Evolutionary conservation across 2,329 filamentous ascomycete species (phyloP).

Genomic region (Penicillium verrucosum): DNA sequence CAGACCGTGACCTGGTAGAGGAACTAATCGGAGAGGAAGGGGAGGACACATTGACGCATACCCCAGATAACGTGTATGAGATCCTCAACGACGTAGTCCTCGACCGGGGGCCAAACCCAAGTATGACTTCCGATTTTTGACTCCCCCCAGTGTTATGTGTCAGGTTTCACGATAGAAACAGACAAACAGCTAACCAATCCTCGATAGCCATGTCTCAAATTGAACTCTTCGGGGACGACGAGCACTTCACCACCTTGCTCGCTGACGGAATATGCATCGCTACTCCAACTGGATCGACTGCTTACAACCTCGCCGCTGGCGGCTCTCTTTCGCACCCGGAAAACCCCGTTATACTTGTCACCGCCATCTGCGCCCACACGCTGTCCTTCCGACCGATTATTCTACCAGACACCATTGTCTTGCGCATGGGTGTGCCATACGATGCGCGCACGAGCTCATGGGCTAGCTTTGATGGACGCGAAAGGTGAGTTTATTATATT

Average conservation of each 20-base stretch:
- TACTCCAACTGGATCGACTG: slow-evolving; percentile 90
- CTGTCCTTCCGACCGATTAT: slow-evolving; percentile 96
- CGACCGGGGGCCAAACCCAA: slow-evolving; percentile 88
- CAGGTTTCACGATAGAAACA: background rate
- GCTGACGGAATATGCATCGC: slow-evolving; percentile 92
- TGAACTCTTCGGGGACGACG: slow-evolving; percentile 90
- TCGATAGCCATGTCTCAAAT: slow-evolving; percentile 77
- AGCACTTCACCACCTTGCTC: slow-evolving; percentile 89
- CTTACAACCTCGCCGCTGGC: slow-evolving; percentile 94
- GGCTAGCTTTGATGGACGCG: slow-evolving; percentile 96
- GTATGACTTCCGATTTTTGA: slow-evolving; percentile 51
- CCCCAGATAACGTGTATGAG: slow-evolving; percentile 77
- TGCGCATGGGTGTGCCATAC: slow-evolving; percentile 92
- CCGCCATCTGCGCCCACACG: slow-evolving; percentile 91
- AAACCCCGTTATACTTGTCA: slow-evolving; percentile 92
- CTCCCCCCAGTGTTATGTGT: background rate
- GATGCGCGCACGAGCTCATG: slow-evolving; percentile 84
- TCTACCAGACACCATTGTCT: slow-evolving; percentile 89
- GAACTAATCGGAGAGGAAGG: slow-evolving; percentile 84
- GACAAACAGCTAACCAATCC: slow-evolving; percentile 12
- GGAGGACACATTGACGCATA: slow-evolving; percentile 80
- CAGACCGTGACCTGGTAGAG: slow-evolving; percentile 71
- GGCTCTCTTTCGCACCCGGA: slow-evolving; percentile 93
- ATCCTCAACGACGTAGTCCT: slow-evolving; percentile 97
- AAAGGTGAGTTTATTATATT: slow-evolving; percentile 54